Conservation (phyloP, 495 filamentous ascomycete species). For the Podospora fimiseda region DNA sequence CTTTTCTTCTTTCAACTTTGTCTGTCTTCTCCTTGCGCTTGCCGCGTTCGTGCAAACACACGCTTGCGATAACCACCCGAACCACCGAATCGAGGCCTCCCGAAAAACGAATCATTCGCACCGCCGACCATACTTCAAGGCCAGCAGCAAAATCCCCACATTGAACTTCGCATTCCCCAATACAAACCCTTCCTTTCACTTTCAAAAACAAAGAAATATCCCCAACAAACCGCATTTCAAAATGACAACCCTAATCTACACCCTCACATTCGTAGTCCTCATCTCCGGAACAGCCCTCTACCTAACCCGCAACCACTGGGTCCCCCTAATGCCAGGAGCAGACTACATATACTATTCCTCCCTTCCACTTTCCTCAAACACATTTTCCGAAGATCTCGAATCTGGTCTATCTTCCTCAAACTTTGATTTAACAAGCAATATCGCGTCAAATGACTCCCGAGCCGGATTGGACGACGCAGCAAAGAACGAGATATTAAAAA, state of each 20-base stretch:
- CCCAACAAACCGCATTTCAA: neutral
- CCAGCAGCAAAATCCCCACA: no score
- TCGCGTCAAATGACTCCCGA: slow-evolving; percentile 67
- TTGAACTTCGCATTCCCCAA: no score
- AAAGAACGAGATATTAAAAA: slow-evolving; percentile 72
- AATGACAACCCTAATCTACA: slow-evolving; percentile 55
- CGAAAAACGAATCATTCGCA: no score
- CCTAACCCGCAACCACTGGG: slow-evolving; percentile 72
- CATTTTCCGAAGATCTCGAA: slow-evolving; percentile 69
- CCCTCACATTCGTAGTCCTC: slow-evolving; percentile 57
- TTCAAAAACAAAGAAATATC: neutral
- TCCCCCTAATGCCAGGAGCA: slow-evolving; percentile 36
- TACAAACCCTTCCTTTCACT: no score
- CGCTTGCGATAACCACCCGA: no score
- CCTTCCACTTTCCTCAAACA: slow-evolving; percentile 49
- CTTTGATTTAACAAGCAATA: slow-evolving; percentile 75
- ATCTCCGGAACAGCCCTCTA: slow-evolving; percentile 60
- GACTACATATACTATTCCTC: no score
- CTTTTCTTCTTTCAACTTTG: no score
- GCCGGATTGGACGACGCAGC: slow-evolving; percentile 70
- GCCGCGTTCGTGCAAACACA: no score
- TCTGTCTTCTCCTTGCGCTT: no score
- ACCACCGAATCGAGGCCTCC: no score
- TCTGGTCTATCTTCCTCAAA: slow-evolving; percentile 72
- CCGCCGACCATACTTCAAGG: no score